These are phyloP conservation scores for Oryza coarctata DNA, from an alignment of 176 grass and related monocot genomes.

Conservation along the genomic window DNA sequence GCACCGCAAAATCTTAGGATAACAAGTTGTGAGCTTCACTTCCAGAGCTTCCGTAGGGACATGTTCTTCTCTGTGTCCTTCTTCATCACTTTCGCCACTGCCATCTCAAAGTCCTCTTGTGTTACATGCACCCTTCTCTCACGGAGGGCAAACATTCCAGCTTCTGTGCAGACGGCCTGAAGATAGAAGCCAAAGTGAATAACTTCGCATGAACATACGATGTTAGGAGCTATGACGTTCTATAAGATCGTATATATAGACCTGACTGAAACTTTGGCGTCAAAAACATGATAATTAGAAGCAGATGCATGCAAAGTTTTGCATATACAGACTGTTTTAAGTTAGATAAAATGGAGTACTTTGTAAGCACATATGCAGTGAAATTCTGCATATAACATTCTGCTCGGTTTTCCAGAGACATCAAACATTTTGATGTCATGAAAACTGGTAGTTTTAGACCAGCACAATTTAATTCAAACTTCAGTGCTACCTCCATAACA, in stretches of 20 bases:
- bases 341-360: not conserved
- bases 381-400: not conserved
- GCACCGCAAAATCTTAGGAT: constrained; percentile 16
- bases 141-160: constrained; percentile 89
- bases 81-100: constrained; percentile 95
- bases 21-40: constrained; percentile 36
- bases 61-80: constrained; percentile 97
- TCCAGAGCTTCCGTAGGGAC: constrained; percentile 91
- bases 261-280: not conserved
- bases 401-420: not conserved
- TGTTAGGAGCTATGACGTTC: not conserved
- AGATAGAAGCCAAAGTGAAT: not conserved
- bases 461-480: not conserved
- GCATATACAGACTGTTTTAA: not conserved
- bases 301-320: not conserved
- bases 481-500: not conserved
- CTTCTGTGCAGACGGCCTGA: constrained; percentile 92
- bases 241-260: not conserved
- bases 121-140: constrained; percentile 94
- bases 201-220: not conserved
- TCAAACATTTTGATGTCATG: not conserved
- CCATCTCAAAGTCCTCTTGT: constrained; percentile 95
- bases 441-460: not conserved
- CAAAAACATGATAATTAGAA: not conserved
- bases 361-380: not conserved